Base-by-base conservation (phyloP, 441 rosid species). In the Gossypium schwendimanii region DNA sequence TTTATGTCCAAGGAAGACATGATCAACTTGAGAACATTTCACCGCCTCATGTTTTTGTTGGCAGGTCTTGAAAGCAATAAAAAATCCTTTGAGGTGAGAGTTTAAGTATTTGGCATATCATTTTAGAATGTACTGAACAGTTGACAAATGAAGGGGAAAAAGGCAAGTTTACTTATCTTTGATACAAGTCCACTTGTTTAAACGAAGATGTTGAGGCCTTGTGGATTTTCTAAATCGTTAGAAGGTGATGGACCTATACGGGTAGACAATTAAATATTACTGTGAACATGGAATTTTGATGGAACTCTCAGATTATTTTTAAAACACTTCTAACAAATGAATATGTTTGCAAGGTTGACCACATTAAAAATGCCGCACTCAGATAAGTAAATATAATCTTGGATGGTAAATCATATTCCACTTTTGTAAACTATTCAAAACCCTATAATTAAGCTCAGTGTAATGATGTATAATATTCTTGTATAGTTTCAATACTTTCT, bases 1-100 rank as follows among this genome's bases (percentile, higher is more conserved):
- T 76, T 84, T 26, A 79, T 92, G 91, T 88, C 96, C 17, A 77
- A 88, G 54, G 99, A 94, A 79, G 99, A 94, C 82, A 68, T 55
- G 39, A 79, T 76, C 79, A 94, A 94, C 83, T 84, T 94, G 75
- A 85, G 80, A 84, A 92, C 86, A 6, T 82, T 94, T 69, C 87
- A 76, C 9, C 92, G 91, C 18, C 91, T 94, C 76, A 57, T 86
- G 78, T 81, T 84, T 54, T 74, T 94, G 79, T 72, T 92, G 75
- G 87, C 93, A 26, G 94, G 93, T 58, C 73, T 64, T 69, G 84
- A 72, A 67, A 79, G 76, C 63, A 76, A 65, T 49, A 79, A 77
- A 71, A 80, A 73, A 58, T 47, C 81, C 14, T 64, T 52, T 47
- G 53, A 23, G 81, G 98, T 91, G 82, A 84, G 81, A 54, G 39